Evolutionary conservation across 495 filamentous ascomycete genomes (phyloP).

Genomic region (Penicillium herquei): DNA sequence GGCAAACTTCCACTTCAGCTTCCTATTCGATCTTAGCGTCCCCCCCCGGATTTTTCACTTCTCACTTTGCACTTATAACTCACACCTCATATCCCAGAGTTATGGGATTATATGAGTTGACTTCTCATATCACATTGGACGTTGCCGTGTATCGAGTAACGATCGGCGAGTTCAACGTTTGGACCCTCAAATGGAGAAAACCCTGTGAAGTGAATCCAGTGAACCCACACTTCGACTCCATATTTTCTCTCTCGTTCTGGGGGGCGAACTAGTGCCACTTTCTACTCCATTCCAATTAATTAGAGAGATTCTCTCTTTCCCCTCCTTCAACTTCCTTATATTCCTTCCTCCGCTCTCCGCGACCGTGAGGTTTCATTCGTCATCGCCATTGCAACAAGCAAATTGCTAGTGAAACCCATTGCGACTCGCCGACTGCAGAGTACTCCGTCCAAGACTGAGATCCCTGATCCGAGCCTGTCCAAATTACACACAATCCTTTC

Average conservation of each 20-base stretch:
- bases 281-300: background rate
- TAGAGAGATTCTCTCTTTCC: background rate
- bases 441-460: too few species aligned
- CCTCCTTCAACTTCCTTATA: background rate
- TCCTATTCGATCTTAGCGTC: too few species aligned
- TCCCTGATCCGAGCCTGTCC: background rate
- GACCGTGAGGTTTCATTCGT: constrained; percentile 10
- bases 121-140: too few species aligned
- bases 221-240: constrained; percentile 1
- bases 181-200: background rate
- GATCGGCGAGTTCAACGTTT: background rate
- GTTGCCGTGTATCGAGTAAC: background rate
- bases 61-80: too few species aligned
- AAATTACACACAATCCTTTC: background rate
- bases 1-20: too few species aligned
- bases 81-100: too few species aligned
- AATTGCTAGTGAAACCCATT: background rate
- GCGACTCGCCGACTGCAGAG: too few species aligned
- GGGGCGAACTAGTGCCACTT: constrained; percentile 1
- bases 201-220: background rate
- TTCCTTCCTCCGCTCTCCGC: constrained; percentile 1
- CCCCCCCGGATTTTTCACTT: too few species aligned
- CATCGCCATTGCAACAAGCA: background rate
- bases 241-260: background rate
- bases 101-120: too few species aligned